phyloP scores from a whole-genome alignment of 192 early-diverging fungal species.

The Backusella parvicylindrica region DNA sequence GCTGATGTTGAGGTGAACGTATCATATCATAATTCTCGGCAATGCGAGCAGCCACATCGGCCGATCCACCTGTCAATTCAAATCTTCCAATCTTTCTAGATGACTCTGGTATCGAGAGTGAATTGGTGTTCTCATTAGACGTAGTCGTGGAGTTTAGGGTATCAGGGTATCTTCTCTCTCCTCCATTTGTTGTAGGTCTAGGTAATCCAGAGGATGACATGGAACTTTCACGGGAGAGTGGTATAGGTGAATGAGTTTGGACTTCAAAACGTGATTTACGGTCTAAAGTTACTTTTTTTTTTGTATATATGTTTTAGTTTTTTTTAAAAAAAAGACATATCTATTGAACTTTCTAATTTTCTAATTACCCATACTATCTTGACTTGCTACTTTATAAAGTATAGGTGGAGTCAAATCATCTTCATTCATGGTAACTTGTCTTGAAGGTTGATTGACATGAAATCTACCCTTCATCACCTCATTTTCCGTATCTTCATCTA shows the following conservation, averaged over 20 bases:
- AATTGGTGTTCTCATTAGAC: not conserved
- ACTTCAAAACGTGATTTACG: constrained; percentile 40
- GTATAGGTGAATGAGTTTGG: not conserved
- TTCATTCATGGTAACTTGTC: not conserved
- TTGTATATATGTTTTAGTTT: not conserved
- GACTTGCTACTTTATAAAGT: constrained; percentile 13
- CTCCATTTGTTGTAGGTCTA: not conserved
- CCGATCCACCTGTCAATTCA: constrained; percentile 26
- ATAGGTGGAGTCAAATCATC: not conserved
- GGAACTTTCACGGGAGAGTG: constrained; percentile 23
- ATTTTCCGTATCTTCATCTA: constrained; percentile 6
- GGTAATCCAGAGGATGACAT: constrained; percentile 17
- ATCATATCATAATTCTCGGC: not conserved
- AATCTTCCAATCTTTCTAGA: constrained; percentile 28
- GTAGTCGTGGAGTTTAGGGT: not conserved
- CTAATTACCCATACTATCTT: constrained; percentile 24
- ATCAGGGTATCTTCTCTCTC: constrained; percentile 2
- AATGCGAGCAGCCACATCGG: not conserved
- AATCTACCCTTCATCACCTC: constrained; percentile 74
- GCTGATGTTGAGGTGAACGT: not conserved
- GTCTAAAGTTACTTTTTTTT: constrained; percentile 13
- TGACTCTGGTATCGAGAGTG: constrained; percentile 4
- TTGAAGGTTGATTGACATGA: constrained; percentile 45
- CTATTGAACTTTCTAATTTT: not conserved
- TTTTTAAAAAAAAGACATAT: not conserved